Evolutionary conservation across 2,329 filamentous ascomycete species (phyloP), one percentile per base, ranked within the genome.

Genomic region (Penicillium sclerotiorum): DNA sequence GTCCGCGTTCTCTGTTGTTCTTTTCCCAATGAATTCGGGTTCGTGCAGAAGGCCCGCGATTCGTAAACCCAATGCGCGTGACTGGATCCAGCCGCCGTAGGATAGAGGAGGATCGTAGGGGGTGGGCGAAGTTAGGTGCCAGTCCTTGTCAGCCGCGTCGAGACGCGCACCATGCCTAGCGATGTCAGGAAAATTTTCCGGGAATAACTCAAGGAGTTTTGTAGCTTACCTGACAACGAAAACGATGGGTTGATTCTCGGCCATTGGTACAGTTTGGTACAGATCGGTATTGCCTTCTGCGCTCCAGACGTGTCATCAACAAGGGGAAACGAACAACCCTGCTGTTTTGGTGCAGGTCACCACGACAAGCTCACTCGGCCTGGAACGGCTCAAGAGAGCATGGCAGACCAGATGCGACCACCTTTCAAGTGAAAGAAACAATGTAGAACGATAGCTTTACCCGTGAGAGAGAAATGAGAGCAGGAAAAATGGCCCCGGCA

Each of bases 61-160:
- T 53, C 90, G 86, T 53, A 85, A 80, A 13, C 94, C 94, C 20
- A 96, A 82, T 5, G 86, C 84, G 61, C 88, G 86, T 46, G 89
- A 87, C 71, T 97, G 94, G 12, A 87, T 83, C 88, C 94, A 96
- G 57, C 94, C 94, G 60, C 90, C 89, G 67, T 96, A 97, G 2
- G 92, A 96, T 50, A 99, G 80, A 42, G 94, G 94, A 58, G 94
- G 90, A 59, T 99, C 93, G 77, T 97, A 99, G 2, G 94, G 94
- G 5, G 90, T 92, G 1, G 92, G 89, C 5, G 94, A 96, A 23
- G 89, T 88, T 47, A 96, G 81, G 71, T 96, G 90, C 94, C 94
- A 99, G 70, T 90, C 85, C 69, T 92, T 91, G 78, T 99, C 92
- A 55, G 92, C 91, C 48, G 90, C 90, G 71, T 99, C 94, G 50